Evolutionary conservation across 345 rosid species (phyloP).

Genomic region (Eucalyptus paniculata): DNA sequence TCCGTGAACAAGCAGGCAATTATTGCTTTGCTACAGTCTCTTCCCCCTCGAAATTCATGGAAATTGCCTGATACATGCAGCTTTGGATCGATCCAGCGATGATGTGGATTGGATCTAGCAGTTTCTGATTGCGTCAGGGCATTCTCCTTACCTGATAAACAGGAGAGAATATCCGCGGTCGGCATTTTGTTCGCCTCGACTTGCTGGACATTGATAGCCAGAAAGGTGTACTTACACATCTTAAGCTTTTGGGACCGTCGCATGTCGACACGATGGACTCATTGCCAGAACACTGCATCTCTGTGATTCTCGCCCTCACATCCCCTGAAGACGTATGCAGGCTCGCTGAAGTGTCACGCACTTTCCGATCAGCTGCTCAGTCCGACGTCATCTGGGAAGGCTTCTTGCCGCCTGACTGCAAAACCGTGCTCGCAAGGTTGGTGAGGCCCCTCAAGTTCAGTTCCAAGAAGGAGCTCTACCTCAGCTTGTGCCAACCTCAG

Average conservation of each 20-base stretch:
- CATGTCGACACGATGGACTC: background rate
- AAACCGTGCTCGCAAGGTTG: conserved; percentile 1
- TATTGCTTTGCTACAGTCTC: background rate
- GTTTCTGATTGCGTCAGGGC: background rate
- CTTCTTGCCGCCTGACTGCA: conserved; percentile 37
- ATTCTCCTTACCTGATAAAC: background rate
- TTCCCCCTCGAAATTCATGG: background rate
- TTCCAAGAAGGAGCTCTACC: conserved; percentile 19
- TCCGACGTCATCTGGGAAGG: conserved; percentile 52
- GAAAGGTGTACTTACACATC: background rate
- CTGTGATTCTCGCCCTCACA: conserved; percentile 41
- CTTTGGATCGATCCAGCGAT: background rate
- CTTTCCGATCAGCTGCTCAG: conserved; percentile 43
- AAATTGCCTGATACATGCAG: background rate
- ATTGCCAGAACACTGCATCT: conserved; percentile 55
- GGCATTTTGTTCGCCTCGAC: background rate
- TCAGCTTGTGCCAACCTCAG: conserved; percentile 3
- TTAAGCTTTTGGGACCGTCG: background rate
- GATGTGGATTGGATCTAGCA: background rate
- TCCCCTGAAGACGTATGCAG: conserved; percentile 45
- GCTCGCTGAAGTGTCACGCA: conserved; percentile 27
- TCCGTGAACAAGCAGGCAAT: background rate
- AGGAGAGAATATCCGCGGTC: background rate
- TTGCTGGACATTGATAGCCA: background rate
- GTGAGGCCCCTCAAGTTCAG: background rate